Evolutionary conservation across 441 rosid genomes (phyloP), one percentile per base, ranked within the genome.

Genomic region (Populus trichocarpa): DNA sequence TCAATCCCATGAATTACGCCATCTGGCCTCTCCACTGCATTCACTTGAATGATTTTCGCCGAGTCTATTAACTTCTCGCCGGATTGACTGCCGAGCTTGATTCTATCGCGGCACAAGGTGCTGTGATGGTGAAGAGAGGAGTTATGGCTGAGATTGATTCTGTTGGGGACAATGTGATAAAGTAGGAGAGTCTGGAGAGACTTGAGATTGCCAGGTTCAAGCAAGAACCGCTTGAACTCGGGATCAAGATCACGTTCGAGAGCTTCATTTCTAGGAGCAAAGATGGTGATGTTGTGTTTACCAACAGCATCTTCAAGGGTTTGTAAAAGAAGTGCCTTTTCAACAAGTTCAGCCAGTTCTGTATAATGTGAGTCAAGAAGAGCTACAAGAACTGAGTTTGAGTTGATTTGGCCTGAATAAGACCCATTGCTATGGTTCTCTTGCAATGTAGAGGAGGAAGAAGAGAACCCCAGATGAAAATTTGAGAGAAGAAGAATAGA

Each of bases 301-400:
- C 90, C 90, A 13, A 94, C 96, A 26, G 97, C 91, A 66, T 87
- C 88, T 77, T 93, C 98, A 2, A 93, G 88, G 5, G 92, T 87
- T n/a, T 90, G 95, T 6, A 93, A 89, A 10, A 93, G 90, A 63
- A 93, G 91, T 68, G 97, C 98, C 81, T 93, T 93, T 78, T 93
- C 98, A 0, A 92, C 90, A 14, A 93, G 89, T 71, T 93, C 98
- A 16, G 97, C 90, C 16, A 93, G 85, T 75, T 91, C 97, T 0
- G 98, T 93, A 78, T 92, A 93, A 88, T 89, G 98, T 40, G 98
- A 93, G 84, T 93, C 98, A 23, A 93, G 93, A 26, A 93, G 94
- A 30, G 97, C 98, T 0, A 93, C 97, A 30, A 93, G 90, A 67
- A 93, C 90, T 0, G 97, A 93, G 75, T 93, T 92, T 23, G 98